Evolutionary conservation across 2,329 filamentous ascomycete species (phyloP).

Genomic region (Cladosporium cucumerinum): DNA sequence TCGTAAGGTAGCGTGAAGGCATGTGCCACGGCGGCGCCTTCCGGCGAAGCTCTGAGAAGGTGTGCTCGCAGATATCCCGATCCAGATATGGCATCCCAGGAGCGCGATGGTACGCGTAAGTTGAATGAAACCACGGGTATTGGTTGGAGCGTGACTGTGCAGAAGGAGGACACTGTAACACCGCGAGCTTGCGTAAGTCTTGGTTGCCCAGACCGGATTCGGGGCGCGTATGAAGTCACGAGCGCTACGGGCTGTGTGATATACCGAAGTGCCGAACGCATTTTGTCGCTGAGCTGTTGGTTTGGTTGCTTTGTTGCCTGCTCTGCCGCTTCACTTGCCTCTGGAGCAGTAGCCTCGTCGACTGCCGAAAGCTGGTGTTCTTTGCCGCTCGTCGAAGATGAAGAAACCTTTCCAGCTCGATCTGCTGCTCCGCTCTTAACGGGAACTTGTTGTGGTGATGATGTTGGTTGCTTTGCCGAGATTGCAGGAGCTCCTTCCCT

Average conservation of each 20-base stretch:
- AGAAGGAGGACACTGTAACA: constrained; percentile 62
- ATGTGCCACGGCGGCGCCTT: constrained; percentile 34
- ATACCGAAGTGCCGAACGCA: constrained; percentile 38
- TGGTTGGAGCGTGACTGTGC: constrained; percentile 55
- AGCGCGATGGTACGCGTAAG: constrained; percentile 54
- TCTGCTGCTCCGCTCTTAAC: neutral
- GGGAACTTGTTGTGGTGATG: neutral
- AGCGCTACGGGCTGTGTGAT: constrained; percentile 58
- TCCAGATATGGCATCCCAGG: constrained; percentile 50
- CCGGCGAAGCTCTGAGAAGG: constrained; percentile 39
- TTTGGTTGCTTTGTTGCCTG: neutral
- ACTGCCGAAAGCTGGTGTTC: neutral
- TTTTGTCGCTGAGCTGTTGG: constrained; percentile 9
- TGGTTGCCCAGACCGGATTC: no score
- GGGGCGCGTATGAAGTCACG: constrained; percentile 42
- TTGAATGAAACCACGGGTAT: constrained; percentile 61
- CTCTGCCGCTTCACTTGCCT: constrained; percentile 17
- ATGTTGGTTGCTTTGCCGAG: neutral
- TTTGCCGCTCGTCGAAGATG: neutral
- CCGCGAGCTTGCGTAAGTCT: constrained; percentile 36
- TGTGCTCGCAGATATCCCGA: constrained; percentile 49
- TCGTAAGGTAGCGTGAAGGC: constrained; percentile 31
- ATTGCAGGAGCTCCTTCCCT: neutral
- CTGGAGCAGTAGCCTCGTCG: neutral
- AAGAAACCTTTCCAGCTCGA: neutral